Evolutionary conservation across 345 rosid genomes (phyloP), one percentile per base, ranked within the genome.

Genomic region (Turritis glabra): DNA sequence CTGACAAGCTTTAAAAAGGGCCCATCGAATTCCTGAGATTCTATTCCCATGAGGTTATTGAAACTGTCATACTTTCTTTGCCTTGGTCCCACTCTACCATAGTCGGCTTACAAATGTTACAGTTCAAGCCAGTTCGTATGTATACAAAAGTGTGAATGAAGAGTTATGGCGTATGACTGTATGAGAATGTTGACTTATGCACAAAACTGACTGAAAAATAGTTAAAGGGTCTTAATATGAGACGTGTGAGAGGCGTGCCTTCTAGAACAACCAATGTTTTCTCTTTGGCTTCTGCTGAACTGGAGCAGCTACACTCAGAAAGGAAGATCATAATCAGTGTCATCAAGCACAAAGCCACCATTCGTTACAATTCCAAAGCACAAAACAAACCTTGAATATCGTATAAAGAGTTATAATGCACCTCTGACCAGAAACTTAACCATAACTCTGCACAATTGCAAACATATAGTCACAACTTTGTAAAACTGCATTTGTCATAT

Each of bases 391-490:
- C 96, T 88, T 78, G 86, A 52, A 86, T 81, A 41, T 86, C 95
- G 64, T 91, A 91, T 48, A 94, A 84, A n/a, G 97, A 94, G 83
- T 94, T 94, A 78, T 91, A 94, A 71, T 94, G 98, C 50, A 94
- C 97, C 85, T 94, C 97, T 12, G 95, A 89, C 98, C 98, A 94
- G 83, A 94, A 94, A 78, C 97, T 94, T 74, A 94, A 84, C 98
- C 98, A 94, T 73, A 94, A 74, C 83, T 85, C 98, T 94, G 95
- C 90, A 83, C 53, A 51, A 72, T 69, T 64, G 3, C 53, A 68
- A 60, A 54, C 23, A 75, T 40, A 32, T 25, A 52, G 33, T 27
- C 75, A 64, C 18, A 55, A 54, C 37, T 61, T 21, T 41, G 19
- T 70, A 70, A 70, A 65, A 63, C n/a, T 67, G 13, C 61, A 65